Percentiles rank a stretch among this genome's conserved stretches.
Conservation (phyloP, 2,329 filamentous ascomycete species). For the Aspergillus sp. region DNA sequence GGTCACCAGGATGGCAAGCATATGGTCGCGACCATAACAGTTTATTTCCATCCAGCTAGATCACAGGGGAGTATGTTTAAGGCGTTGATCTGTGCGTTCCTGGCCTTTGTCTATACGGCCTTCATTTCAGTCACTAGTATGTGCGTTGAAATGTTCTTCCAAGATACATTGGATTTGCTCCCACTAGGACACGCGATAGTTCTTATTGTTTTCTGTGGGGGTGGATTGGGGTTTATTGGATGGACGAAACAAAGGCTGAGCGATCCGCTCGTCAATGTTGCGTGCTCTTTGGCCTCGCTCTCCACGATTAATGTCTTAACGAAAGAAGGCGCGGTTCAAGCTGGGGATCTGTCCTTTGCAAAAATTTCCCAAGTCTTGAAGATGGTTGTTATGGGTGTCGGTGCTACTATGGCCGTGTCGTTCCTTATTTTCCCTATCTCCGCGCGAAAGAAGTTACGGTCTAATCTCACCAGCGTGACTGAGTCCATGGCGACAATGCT, state of each 20-base stretch:
- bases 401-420: conserved; percentile 70
- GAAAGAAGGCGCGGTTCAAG: conserved; percentile 85
- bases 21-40: conserved; percentile 87
- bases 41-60: conserved; percentile 90
- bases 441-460: conserved; percentile 70
- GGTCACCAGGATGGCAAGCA: conserved; percentile 90
- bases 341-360: conserved; percentile 74
- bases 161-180: conserved; percentile 63
- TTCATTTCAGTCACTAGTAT: conserved; percentile 80
- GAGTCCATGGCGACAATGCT: conserved; percentile 78
- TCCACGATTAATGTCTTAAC: conserved; percentile 88
- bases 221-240: conserved; percentile 80
- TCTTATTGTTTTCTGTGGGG: conserved; percentile 79
- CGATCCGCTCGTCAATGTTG: conserved; percentile 78
- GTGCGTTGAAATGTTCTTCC: conserved; percentile 81
- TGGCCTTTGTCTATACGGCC: conserved; percentile 76
- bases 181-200: conserved; percentile 75
- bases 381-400: conserved; percentile 77
- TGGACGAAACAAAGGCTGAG: conserved; percentile 82
- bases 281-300: conserved; percentile 80
- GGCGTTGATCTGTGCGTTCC: conserved; percentile 71
- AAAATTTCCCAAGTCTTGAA: conserved; percentile 82
- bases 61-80: conserved; percentile 88
- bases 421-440: conserved; percentile 76
- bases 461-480: conserved; percentile 72